These are phyloP conservation scores for Phytopythium vexans DNA, from an alignment of 352 stramenopile genomes.

Conservation along the genomic window DNA sequence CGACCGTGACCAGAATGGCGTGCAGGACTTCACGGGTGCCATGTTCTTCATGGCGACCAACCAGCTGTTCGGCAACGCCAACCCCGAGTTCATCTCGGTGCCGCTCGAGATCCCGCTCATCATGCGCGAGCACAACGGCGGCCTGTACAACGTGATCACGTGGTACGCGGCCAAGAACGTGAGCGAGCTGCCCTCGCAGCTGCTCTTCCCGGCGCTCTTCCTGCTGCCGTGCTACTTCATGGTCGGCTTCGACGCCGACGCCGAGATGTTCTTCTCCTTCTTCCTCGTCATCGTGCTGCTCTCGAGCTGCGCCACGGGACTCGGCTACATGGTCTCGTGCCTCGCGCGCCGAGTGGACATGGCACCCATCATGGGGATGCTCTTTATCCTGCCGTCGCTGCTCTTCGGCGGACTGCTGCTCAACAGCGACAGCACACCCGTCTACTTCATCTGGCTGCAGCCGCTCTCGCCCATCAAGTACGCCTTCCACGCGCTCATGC, in stretches of 20 bases:
- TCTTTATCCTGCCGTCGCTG: constrained; percentile 31
- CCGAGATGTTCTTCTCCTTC: constrained; percentile 32
- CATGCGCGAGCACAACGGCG: constrained; percentile 27
- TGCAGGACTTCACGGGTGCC: constrained; percentile 33
- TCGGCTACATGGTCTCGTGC: constrained; percentile 35
- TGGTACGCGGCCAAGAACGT: constrained; percentile 43
- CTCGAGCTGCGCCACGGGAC: constrained; percentile 13
- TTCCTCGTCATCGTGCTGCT: constrained; percentile 23
- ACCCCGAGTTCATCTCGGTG: constrained; percentile 29
- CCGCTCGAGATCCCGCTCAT: constrained; percentile 36
- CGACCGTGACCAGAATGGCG: constrained; percentile 19
- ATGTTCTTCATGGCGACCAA: constrained; percentile 38
- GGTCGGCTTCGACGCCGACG: constrained; percentile 27
- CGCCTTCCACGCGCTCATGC: constrained; percentile 31
- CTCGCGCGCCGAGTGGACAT: constrained; percentile 20
- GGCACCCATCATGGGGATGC: constrained; percentile 23
- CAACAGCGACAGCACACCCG: constrained; percentile 25
- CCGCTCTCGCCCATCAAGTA: constrained; percentile 37
- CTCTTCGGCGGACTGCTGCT: constrained; percentile 34
- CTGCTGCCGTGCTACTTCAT: constrained; percentile 36
- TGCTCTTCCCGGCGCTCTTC: constrained; percentile 30
- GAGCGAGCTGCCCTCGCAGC: constrained; percentile 29
- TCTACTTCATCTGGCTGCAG: constrained; percentile 35
- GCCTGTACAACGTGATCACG: constrained; percentile 27
- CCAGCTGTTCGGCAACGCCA: constrained; percentile 26